Evolutionary conservation across 768 basidiomycete genomes (phyloP).

Genomic region (Suillus sp.): DNA sequence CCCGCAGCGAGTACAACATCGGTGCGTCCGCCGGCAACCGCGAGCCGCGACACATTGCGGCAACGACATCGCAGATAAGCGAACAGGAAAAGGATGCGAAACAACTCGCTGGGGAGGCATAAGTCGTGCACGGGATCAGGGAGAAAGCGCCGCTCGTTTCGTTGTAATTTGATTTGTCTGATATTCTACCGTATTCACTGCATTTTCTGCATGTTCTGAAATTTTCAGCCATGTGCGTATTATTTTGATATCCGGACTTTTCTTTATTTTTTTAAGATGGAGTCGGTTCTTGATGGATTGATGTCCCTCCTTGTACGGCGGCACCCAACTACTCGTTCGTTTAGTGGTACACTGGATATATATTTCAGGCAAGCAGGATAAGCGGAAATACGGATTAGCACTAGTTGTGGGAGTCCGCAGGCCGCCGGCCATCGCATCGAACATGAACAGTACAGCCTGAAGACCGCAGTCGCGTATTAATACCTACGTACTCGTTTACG

Average conservation of each 20-base stretch:
- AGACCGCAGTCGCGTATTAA: not conserved
- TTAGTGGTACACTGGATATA: not conserved
- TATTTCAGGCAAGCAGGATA: not conserved
- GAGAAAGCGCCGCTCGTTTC: not conserved
- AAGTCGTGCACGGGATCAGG: not conserved
- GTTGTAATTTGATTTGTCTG: not conserved
- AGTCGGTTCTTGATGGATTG: not conserved
- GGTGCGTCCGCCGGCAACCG: constrained; percentile 32
- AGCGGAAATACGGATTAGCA: not conserved
- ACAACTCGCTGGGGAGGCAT: not conserved
- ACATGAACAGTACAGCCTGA: not conserved
- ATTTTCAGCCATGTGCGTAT: not conserved
- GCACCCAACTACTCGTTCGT: not conserved
- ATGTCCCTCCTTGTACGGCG: not conserved
- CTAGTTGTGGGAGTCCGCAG: not conserved
- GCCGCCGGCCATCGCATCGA: too few species aligned
- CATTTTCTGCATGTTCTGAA: not conserved
- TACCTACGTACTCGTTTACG: not conserved
- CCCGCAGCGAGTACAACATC: constrained; percentile 34
- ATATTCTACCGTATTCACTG: not conserved
- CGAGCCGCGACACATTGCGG: constrained; percentile 36
- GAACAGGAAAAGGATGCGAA: constrained; percentile 27
- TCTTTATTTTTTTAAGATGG: not conserved
- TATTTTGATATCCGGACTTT: constrained; percentile 3
- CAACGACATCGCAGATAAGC: constrained; percentile 29